Percentiles rank a stretch among this genome's conserved stretches.
phyloP scores from a whole-genome alignment of 208 protist genomes.

The Acanthamoeba triangularis region DNA sequence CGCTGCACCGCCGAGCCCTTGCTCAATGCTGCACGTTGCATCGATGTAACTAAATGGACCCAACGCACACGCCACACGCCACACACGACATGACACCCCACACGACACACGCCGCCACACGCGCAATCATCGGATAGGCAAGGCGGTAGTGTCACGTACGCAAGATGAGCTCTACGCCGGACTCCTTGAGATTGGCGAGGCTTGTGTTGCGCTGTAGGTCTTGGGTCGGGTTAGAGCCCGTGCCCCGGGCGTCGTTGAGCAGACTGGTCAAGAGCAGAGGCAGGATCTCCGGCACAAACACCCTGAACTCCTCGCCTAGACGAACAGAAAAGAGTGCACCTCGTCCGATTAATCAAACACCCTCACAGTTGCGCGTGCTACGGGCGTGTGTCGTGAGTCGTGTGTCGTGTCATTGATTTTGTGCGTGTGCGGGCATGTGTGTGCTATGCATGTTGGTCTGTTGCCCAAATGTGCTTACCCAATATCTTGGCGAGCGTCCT shows the following conservation, averaged over 20 bases:
- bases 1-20: not conserved
- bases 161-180: not conserved
- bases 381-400: too few species aligned
- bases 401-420: too few species aligned
- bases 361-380: too few species aligned
- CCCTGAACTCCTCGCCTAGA: slow-evolving; percentile 93
- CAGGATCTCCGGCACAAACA: slow-evolving; percentile 92
- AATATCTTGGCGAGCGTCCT: slow-evolving; percentile 89
- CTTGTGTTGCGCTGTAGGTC: not conserved
- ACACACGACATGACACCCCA: too few species aligned
- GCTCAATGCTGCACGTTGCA: not conserved
- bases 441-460: not conserved
- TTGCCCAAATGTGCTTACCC: not conserved
- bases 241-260: slow-evolving; percentile 65
- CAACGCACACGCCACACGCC: not conserved
- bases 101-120: too few species aligned
- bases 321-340: too few species aligned
- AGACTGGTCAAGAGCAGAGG: slow-evolving; percentile 90
- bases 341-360: too few species aligned
- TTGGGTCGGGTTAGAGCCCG: not conserved
- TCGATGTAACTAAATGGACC: too few species aligned
- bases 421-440: too few species aligned
- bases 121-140: not conserved
- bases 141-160: not conserved
- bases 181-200: not conserved